phyloP scores from a whole-genome alignment of 768 basidiomycete species.

The Fistulinella prunicolor region DNA sequence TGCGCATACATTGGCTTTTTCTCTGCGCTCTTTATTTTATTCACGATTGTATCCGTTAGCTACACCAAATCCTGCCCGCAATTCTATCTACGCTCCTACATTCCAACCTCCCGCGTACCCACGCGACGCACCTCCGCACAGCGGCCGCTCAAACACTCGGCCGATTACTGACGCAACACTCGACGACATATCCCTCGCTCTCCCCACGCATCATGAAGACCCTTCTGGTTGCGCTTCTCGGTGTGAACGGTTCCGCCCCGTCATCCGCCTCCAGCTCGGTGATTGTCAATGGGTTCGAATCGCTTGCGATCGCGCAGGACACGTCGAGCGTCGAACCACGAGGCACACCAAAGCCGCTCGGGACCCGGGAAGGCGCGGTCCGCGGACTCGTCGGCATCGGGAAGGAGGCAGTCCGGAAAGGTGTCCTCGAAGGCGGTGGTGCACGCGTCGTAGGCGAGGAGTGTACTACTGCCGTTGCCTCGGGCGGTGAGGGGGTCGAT shows the following conservation, averaged over 20 bases:
- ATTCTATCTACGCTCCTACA: conserved; percentile 90
- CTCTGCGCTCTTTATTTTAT: too few species aligned
- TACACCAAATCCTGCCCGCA: conserved; percentile 94
- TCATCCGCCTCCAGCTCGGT: conserved; percentile 10
- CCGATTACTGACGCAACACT: conserved; percentile 74
- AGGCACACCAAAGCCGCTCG: conserved; percentile 56
- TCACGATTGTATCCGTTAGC: conserved; percentile 40
- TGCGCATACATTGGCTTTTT: conserved; percentile 41
- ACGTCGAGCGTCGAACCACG: conserved; percentile 40
- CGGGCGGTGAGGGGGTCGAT: conserved; percentile 33
- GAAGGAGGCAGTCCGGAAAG: conserved; percentile 80
- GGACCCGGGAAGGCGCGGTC: conserved; percentile 87
- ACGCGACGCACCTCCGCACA: conserved; percentile 68
- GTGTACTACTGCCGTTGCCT: conserved; percentile 33
- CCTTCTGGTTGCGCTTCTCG: conserved; percentile 78
- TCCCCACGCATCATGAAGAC: conserved; percentile 93
- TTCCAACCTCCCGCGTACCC: conserved; percentile 71
- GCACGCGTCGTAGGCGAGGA: conserved; percentile 73
- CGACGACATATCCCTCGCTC: conserved; percentile 85
- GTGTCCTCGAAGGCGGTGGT: conserved; percentile 77
- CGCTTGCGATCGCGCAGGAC: conserved; percentile 20
- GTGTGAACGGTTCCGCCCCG: conserved; percentile 16
- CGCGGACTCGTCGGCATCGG: conserved; percentile 84
- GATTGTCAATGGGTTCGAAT: conserved; percentile 27
- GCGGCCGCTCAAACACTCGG: conserved; percentile 83